A percentile compares a stretch with the other conserved stretches of the same genome.
Conservation (phyloP, 768 basidiomycete genomes). For the Suillus americanus region DNA sequence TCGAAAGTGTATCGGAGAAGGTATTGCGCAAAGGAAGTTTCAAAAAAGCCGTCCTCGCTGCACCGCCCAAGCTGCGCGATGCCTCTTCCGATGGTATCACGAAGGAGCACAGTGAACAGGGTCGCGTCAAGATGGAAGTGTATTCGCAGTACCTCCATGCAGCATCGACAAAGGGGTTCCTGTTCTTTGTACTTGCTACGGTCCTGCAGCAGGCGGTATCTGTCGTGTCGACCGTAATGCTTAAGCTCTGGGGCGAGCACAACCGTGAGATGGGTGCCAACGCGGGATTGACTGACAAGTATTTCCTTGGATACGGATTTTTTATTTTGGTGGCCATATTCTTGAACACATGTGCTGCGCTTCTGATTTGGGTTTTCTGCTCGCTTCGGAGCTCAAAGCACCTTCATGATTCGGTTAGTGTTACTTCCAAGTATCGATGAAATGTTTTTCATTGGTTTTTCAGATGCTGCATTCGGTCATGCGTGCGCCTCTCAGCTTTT, state of each 20-base stretch:
- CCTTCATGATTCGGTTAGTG: slow-evolving; percentile 73
- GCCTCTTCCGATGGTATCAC: slow-evolving; percentile 46
- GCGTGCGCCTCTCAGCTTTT: slow-evolving; percentile 83
- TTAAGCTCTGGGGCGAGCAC: slow-evolving; percentile 83
- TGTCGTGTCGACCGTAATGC: slow-evolving; percentile 60
- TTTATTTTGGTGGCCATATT: slow-evolving; percentile 61
- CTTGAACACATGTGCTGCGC: slow-evolving; percentile 51
- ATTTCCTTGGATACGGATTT: slow-evolving; percentile 64
- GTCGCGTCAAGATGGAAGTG: slow-evolving; percentile 74
- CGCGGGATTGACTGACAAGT: slow-evolving; percentile 50
- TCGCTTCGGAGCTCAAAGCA: slow-evolving; percentile 69
- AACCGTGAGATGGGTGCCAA: slow-evolving; percentile 64
- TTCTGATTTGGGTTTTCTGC: slow-evolving; percentile 78
- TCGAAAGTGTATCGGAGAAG: slow-evolving; percentile 51
- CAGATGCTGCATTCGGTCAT: slow-evolving; percentile 83
- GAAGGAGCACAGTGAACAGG: slow-evolving; percentile 77
- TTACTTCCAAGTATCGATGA: background rate
- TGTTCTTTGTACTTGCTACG: slow-evolving; percentile 58
- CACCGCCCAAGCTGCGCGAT: slow-evolving; percentile 38
- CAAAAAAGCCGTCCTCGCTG: slow-evolving; percentile 50
- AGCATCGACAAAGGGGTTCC: slow-evolving; percentile 72
- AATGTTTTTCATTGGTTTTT: slow-evolving; percentile 6
- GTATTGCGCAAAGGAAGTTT: slow-evolving; percentile 57
- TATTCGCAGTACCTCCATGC: slow-evolving; percentile 79
- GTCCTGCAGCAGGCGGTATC: slow-evolving; percentile 56